Conservation (phyloP, 139 green algal species). For the Picochlorum sp. region DNA sequence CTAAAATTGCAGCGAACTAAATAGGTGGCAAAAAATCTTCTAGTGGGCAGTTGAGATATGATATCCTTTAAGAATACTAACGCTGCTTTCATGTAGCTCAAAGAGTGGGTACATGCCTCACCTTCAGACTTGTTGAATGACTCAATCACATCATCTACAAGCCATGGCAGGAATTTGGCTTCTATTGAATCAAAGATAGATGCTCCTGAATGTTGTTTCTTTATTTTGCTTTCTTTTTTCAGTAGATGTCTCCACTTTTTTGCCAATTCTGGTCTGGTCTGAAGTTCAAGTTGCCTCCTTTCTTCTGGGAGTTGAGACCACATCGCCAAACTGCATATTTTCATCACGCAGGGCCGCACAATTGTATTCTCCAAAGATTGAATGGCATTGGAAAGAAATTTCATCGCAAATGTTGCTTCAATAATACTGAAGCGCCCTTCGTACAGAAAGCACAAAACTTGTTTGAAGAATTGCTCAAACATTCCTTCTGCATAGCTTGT, state of each 20-base stretch:
- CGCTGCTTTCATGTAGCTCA: constrained; percentile 73
- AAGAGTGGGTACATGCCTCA: background rate
- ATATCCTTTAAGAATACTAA: constrained; percentile 86
- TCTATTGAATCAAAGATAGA: constrained; percentile 49
- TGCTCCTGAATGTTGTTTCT: constrained; percentile 33
- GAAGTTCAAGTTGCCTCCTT: constrained; percentile 78
- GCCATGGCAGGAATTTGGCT: constrained; percentile 57
- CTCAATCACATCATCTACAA: constrained; percentile 67
- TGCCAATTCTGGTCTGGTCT: constrained; percentile 53
- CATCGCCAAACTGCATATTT: constrained; percentile 71
- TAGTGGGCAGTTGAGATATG: constrained; percentile 76
- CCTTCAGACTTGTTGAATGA: background rate
- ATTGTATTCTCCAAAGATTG: constrained; percentile 78
- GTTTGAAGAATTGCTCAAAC: no score
- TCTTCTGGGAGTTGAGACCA: constrained; percentile 73
- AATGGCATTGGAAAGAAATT: constrained; percentile 84
- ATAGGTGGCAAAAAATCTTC: constrained; percentile 73
- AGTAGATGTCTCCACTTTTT: constrained; percentile 78
- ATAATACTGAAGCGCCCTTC: constrained; percentile 31
- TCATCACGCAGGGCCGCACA: constrained; percentile 57
- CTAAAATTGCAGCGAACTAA: constrained; percentile 76
- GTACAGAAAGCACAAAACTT: background rate
- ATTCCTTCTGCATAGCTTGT: no score
- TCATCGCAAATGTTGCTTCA: constrained; percentile 70
- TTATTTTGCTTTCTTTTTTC: constrained; percentile 73